These are phyloP conservation scores for Thinopyrum elongatum DNA, from an alignment of 176 grass and related monocot genomes.

Conservation along the genomic window DNA sequence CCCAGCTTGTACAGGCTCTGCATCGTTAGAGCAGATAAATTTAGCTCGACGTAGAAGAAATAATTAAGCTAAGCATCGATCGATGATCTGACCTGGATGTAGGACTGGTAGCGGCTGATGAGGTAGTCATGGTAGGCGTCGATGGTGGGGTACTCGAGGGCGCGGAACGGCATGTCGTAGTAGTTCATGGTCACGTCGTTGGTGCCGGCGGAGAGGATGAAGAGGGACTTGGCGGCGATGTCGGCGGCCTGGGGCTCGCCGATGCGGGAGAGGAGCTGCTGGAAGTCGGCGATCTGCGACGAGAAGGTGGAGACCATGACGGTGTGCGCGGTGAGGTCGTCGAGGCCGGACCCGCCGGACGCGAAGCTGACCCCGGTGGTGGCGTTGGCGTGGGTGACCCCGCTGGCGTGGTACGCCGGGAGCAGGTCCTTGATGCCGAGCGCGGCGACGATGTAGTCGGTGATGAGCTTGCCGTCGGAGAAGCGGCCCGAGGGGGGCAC, in stretches of 20 bases:
- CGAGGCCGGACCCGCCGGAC: conserved; percentile 63
- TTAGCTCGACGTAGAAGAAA: too few relatives aligned
- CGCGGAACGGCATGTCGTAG: conserved; percentile 22
- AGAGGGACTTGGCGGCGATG: conserved; percentile 37
- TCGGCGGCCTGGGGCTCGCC: conserved; percentile 23
- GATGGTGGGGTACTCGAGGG: conserved; percentile 20
- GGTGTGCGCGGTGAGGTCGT: conserved; percentile 45
- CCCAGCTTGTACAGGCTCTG: conserved; percentile 50
- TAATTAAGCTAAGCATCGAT: too few relatives aligned
- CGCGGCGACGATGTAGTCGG: conserved; percentile 62
- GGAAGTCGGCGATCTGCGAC: conserved; percentile 47
- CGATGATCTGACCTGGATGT: conserved; percentile 42
- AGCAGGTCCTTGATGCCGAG: conserved; percentile 57
- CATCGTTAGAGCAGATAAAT: too few relatives aligned
- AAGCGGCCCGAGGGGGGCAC: conserved; percentile 56
- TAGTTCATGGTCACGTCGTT: conserved; percentile 68
- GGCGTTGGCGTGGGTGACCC: conserved; percentile 23
- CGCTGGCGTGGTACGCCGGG: conserved; percentile 32
- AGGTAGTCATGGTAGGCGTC: conserved; percentile 48
- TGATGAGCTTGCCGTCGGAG: conserved; percentile 61
- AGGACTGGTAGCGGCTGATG: conserved; percentile 28
- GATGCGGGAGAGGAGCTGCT: conserved; percentile 32
- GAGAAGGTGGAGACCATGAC: conserved; percentile 37
- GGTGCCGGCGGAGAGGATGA: conserved; percentile 51
- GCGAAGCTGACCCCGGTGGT: conserved; percentile 68